Evolutionary conservation across 306 rosid species (phyloP), one percentile per base, ranked within the genome.

Genomic region (Benincasa hispida): DNA sequence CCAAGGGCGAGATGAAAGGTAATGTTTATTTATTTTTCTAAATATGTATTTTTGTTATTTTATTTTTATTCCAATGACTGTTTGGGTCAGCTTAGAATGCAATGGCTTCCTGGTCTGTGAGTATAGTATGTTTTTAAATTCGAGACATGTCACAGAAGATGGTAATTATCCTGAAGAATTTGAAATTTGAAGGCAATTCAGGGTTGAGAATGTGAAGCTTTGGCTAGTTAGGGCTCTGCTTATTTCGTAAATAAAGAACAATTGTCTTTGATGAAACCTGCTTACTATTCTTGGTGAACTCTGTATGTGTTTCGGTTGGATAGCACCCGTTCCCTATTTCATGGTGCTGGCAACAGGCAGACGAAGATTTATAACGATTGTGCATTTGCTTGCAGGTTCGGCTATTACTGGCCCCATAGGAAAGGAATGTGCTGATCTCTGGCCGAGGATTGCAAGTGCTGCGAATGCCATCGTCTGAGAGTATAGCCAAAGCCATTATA

Each of bases 371-470:
- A 34, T 24, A 6, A 41, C 2, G 27, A 10, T 6, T 25, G 22
- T 19, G 11, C 27, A 3, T 50, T 41, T 62, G 0, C 19, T 75
- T 82, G 58, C 70, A 92, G 98, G 97, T 2, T 91, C 96, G 69
- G 95, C 97, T 0, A 93, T 93, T 27, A 93, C 98, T 10, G 98
- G 97, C 8, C 97, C 97, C 21, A 93, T 91, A 0, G 97, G 93
- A 0, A 91, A 93, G 83, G 98, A 93, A 72, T 93, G 98, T 8
- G 97, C 98, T 6, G 98, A 93, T 88, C 84, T 93, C 32, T 91
- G 93, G 98, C 98, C 98, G 0, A 93, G 97, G 74, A 93, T 93
- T 79, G 98, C 98, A 0, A 93, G 97, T 87, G 98, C 98, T 2
- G 95, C 98, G 34, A 93, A 93, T 28, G 98, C 98, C 0, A 89